Evolutionary conservation across 2,329 filamentous ascomycete genomes (phyloP), one percentile per base, ranked within the genome.

Genomic region (Chrysosphaeria jannelii): DNA sequence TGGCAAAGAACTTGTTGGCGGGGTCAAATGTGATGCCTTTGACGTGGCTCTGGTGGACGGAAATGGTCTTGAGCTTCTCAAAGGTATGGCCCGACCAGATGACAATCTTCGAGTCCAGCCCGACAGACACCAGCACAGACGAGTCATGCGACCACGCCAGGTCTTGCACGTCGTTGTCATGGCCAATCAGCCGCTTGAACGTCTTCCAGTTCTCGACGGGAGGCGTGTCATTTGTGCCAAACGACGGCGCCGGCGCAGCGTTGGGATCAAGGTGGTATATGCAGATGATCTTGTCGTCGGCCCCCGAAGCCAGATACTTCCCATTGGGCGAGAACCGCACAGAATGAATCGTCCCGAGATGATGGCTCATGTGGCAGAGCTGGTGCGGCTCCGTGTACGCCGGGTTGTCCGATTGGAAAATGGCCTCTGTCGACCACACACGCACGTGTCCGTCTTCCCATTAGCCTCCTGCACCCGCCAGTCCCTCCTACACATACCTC

Each of bases 21-120:
- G 85, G 85, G 39, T 97, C 85, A 39, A 97, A 97, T 0, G 81
- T 90, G 36, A 97, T 88, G 30, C 88, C 85, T 43, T 97, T 97
- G 48, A 97, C 85, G 41, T 93, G 88, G 41, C 78, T 91, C 42
- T 89, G 76, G 44, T 97, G 85, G 28, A 79, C 69, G 3, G 78
- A 66, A 5, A 97, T 50, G 3, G 76, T 81, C 55, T 93, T 93
- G 33, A 97, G 57, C 48, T 89, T 93, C 48, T 97, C 85, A 35
- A 97, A 97, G 0, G 79, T 93, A 44, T 88, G 71, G 1, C 85
- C 88, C 2, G 81, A 93, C 85, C 85, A 97, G 12, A 97, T 71
- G 7, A 97, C 85, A 9, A 97, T 70, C 46, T 97, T 97, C 20
- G 85, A 93, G 45, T 97, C 85, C 33, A 97, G 50, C 2, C 85